Conservation (phyloP, 768 basidiomycete species). For the Termitomyces heimii region DNA sequence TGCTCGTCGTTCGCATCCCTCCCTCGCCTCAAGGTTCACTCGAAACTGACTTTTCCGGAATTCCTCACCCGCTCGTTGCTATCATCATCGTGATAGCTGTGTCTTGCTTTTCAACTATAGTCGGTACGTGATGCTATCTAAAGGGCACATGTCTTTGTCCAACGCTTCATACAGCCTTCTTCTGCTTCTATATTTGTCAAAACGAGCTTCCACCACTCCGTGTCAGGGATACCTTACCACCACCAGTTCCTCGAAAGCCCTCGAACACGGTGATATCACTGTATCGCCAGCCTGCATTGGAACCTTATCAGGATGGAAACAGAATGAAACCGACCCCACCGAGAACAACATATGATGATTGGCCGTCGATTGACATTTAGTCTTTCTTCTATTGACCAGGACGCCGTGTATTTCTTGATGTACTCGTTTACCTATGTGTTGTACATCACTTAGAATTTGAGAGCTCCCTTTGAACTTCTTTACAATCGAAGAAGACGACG, state of each 20-base stretch:
- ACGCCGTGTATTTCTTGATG: not conserved
- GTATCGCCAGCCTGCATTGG: not conserved
- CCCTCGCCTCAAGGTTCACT: conserved; percentile 14
- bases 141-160: not conserved
- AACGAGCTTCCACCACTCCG: conserved; percentile 2
- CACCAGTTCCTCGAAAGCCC: not conserved
- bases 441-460: not conserved
- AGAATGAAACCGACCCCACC: not conserved
- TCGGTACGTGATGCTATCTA: conserved; percentile 16
- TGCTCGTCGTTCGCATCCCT: conserved; percentile 22
- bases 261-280: conserved; percentile 8
- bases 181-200: conserved; percentile 8
- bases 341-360: conserved; percentile 8
- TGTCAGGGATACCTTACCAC: not conserved
- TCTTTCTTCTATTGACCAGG: not conserved
- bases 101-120: conserved; percentile 20
- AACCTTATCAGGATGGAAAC: not conserved
- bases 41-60: conserved; percentile 22
- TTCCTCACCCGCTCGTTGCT: conserved; percentile 14
- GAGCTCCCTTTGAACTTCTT: not conserved
- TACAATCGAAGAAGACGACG: not conserved
- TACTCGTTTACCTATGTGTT: not conserved
- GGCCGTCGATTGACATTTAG: conserved; percentile 7
- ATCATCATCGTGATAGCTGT: conserved; percentile 20
- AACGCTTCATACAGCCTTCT: not conserved